Evolutionary conservation across 129 eudicot species (phyloP), one percentile per base, ranked within the genome.

Genomic region (Flaveria brownii): DNA sequence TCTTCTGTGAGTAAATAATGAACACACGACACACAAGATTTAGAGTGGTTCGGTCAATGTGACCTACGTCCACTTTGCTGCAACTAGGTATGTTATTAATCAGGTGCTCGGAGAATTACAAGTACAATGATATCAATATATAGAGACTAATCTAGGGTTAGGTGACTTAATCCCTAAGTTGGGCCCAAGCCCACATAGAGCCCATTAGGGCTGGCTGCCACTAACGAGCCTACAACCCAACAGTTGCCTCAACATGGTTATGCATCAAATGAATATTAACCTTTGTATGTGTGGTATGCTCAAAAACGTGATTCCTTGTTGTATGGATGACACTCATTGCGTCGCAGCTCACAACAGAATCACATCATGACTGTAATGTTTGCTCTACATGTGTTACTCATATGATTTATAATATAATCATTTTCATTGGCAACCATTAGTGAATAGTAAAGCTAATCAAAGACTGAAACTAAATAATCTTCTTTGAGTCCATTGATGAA

Each of bases 361-460:
- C 30, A 57, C 64, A 68, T 43, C 72, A 42, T 45, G 20, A 51
- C 22, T 68, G 56, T 68, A 43, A 71, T 22, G 50, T 43, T 14
- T 50, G 26, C 60, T 14, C 61, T 71, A 50, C 75, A 71, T 50
- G 63, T 50, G 74, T 71, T 13, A n/a, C 12, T 52, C 51, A 5
- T 74, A 9, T 42, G 41, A 45, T 59, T 22, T 42, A 60, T 43
- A 59, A 45, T 14, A 49, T 46, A 28, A 30, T 33, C 50, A 52
- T 30, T 71, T 72, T 33, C 45, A 72, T 62, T 18, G 30, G 63
- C 43, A 72, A 54, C 49, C 36, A 72, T 72, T 43, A 33, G 66
- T 72, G 51, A 43, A 47, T 45, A n/a, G 23, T 13, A 70, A n/a
- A 25, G 25, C 15, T 22, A 23, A 74, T 20, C 47, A 22, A 28